Conservation (phyloP, 495 filamentous ascomycete species). For the Penicillium desertorum region DNA sequence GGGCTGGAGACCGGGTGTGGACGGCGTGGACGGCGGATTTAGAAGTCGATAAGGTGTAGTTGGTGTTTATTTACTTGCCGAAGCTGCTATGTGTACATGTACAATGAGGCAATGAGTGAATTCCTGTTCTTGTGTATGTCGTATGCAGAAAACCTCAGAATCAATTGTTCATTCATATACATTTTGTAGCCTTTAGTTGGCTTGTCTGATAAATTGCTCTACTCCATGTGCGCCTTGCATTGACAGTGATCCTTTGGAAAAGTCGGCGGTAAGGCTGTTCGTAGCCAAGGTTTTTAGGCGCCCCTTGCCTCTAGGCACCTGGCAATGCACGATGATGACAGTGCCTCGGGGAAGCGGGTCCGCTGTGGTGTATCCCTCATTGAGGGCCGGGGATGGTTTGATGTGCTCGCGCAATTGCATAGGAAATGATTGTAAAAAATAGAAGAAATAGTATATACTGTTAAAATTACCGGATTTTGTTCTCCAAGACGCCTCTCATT, state of each 20-base stretch:
- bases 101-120: background rate
- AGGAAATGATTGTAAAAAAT: background rate
- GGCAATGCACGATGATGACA: background rate
- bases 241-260: background rate
- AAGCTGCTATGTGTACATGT: background rate
- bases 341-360: background rate
- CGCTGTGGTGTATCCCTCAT: background rate
- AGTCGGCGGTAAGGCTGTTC: background rate
- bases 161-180: too few species aligned
- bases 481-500: background rate
- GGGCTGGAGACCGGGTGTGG: background rate
- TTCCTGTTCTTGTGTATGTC: too few species aligned
- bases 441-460: background rate
- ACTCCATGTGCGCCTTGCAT: background rate
- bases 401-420: background rate
- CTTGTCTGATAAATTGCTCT: background rate
- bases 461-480: background rate
- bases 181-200: too few species aligned
- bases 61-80: background rate
- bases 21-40: background rate
- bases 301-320: slow-evolving; percentile 6
- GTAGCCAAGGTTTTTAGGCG: background rate
- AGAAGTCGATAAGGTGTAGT: background rate
- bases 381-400: background rate
- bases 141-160: too few species aligned